Base-by-base conservation (phyloP, 805 yeast species). In the Candida ovalis region DNA sequence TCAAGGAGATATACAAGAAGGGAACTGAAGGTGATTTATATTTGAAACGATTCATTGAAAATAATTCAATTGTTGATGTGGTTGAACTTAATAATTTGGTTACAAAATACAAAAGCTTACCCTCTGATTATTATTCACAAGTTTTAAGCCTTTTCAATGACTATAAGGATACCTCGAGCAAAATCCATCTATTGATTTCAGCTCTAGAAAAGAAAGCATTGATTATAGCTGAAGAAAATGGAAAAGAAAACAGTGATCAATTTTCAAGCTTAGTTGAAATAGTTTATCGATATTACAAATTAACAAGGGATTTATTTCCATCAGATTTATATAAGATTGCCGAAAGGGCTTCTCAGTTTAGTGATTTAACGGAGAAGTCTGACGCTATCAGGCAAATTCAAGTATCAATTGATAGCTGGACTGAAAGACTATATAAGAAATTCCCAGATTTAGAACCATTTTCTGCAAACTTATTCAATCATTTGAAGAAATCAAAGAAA, bases 341-440 rank as follows among this genome's bases (percentile, higher is more conserved):
- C 1, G 43, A 43, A 18, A 52, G 45, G 23, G 49, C 47, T 22
- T 39, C 46, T 7, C 49, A 47, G 43, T 57, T 49, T 37, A 25
- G 47, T 1, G 48, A 50, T 38, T 43, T 56, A 9, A 45, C 30
- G 3, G 22, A 42, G 1, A 47, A 44, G 18, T 21, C 30, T 23
- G 50, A 47, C 24, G 25, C 43, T 30, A 35, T 56, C 28, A 47
- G 48, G 33, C 32, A 28, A 23, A 48, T 46, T n/a, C 30, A 40
- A 37, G 42, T 41, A n/a, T 27, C 43, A 24, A 41, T 50, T 17
- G 55, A 55, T 9, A 38, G n/a, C 4, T 56, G 60, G 60, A 53
- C 43, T 40, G 46, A 44, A 15, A 39, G 51, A 28, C 28, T 58
- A 43, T 42, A 39, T 32, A 28, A 30, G 9, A 36, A 17, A n/a